A percentile compares a stretch with the other conserved stretches of the same genome.
Conservation (phyloP, 2,329 filamentous ascomycete genomes). For the Talaromyces sp. region DNA sequence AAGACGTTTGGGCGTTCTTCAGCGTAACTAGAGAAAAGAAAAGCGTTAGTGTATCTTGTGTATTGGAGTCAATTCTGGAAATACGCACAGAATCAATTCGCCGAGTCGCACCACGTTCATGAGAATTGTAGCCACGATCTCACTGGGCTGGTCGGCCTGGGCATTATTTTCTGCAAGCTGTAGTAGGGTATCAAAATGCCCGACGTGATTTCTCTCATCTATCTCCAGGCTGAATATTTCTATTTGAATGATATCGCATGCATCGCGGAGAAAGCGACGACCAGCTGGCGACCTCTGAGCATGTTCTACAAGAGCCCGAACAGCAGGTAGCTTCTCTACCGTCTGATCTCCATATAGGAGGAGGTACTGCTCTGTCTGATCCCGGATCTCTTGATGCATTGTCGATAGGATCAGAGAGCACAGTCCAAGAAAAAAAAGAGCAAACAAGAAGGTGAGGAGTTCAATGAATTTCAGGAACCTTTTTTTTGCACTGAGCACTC, state of each 20-base stretch:
- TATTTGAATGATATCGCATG: neutral
- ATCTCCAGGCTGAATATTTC: neutral
- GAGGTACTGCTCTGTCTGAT: neutral
- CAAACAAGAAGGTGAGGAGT: neutral
- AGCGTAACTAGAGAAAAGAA: neutral
- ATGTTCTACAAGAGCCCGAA: neutral
- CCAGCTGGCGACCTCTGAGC: neutral
- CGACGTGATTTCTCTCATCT: neutral
- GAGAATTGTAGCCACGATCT: neutral
- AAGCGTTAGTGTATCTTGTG: neutral
- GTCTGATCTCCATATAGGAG: slow-evolving; percentile 7
- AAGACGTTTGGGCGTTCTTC: neutral
- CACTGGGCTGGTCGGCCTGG: neutral
- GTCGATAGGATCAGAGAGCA: neutral
- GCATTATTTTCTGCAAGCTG: neutral
- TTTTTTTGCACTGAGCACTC: neutral
- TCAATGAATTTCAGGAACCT: neutral
- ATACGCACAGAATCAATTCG: neutral
- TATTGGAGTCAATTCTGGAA: neutral
- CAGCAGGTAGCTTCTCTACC: slow-evolving; percentile 3
- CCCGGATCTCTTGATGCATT: neutral
- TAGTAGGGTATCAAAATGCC: neutral
- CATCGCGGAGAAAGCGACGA: neutral
- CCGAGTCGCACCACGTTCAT: neutral
- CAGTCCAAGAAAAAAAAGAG: neutral